phyloP scores from a whole-genome alignment of 2,329 filamentous ascomycete genomes.

The Tolypocladium endophyticum region DNA sequence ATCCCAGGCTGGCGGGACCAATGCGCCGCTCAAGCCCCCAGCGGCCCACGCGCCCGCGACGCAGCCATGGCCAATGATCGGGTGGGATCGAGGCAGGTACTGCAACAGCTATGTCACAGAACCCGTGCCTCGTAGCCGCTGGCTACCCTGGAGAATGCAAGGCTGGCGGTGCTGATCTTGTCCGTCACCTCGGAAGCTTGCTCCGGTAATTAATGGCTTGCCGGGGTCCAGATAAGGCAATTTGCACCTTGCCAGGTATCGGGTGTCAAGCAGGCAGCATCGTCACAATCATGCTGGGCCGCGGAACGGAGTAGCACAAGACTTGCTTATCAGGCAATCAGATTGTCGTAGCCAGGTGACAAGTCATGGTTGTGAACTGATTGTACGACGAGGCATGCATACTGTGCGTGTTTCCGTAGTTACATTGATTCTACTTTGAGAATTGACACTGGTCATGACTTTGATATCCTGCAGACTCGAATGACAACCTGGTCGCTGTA shows the following conservation, averaged over 20 bases:
- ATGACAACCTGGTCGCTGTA: conserved; percentile 51
- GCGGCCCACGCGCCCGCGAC: background rate
- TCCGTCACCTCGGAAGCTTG: background rate
- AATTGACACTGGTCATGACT: background rate
- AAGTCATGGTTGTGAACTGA: background rate
- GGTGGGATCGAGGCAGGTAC: background rate
- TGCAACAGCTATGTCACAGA: background rate
- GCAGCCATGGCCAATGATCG: background rate
- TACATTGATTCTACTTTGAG: too few species aligned
- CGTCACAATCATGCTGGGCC: background rate
- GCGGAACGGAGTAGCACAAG: background rate
- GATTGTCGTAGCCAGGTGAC: background rate
- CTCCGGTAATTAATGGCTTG: background rate
- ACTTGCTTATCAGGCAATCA: background rate
- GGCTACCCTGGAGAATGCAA: background rate
- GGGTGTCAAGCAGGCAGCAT: background rate
- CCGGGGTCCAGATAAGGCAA: background rate
- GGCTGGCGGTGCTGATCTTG: background rate
- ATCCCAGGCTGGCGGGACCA: background rate
- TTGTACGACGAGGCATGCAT: background rate
- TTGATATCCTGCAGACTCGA: conserved; percentile 32
- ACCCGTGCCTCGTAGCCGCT: too few species aligned
- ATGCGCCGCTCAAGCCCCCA: background rate
- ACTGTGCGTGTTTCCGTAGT: too few species aligned
- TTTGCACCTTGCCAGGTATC: background rate